A percentile compares a stretch with the other conserved stretches of the same genome.
phyloP scores from a whole-genome alignment of 164 flowering plant species.

The Sedum album region DNA sequence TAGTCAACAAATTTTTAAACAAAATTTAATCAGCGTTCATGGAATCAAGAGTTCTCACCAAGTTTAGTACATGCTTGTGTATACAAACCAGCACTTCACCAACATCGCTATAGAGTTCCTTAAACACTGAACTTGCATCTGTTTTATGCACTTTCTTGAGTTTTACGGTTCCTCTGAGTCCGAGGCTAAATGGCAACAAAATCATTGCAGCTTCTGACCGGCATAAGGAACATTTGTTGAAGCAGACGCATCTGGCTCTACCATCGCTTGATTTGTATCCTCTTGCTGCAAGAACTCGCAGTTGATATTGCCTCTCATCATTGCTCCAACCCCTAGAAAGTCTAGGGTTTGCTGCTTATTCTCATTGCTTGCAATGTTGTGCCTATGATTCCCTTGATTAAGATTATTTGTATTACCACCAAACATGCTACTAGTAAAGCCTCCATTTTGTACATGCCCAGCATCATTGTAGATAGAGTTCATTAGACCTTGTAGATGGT shows the following conservation, averaged over 20 bases:
- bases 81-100: not conserved
- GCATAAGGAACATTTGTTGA: not conserved
- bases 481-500: slow-evolving; percentile 49
- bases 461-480: slow-evolving; percentile 34
- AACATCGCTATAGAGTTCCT: not conserved
- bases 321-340: slow-evolving; percentile 73
- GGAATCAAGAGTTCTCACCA: not conserved
- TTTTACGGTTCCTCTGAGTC: not conserved
- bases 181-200: not conserved
- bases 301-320: slow-evolving; percentile 24
- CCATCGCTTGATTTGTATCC: slow-evolving; percentile 18
- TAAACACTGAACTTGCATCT: not conserved
- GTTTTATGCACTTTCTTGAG: not conserved
- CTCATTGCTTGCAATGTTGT: slow-evolving; percentile 11
- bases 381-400: not conserved
- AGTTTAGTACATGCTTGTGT: not conserved
- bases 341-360: slow-evolving; percentile 60
- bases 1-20: not conserved
- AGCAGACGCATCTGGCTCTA: slow-evolving; percentile 10
- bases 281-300: slow-evolving; percentile 27
- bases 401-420: slow-evolving; percentile 6
- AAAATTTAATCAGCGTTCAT: not conserved
- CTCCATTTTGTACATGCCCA: slow-evolving; percentile 17
- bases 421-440: slow-evolving; percentile 21
- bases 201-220: not conserved